Conservation (phyloP, 2,329 filamentous ascomycete species). For the Myriangium duriaei region DNA sequence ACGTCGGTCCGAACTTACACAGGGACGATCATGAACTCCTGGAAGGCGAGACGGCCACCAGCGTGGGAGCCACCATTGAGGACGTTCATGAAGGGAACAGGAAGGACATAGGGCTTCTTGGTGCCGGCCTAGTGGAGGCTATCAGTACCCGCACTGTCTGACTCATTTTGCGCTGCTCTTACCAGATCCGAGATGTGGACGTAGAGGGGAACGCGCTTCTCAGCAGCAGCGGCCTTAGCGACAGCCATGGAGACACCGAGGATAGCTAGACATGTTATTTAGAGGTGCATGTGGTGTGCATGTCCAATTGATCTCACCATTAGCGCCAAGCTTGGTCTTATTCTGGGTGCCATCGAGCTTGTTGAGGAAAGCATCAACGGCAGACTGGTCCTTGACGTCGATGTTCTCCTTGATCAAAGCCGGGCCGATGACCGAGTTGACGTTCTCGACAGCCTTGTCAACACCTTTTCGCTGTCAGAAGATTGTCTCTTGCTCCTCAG, state of each 20-base stretch:
- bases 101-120: constrained; percentile 42
- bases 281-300: background rate
- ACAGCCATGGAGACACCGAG: constrained; percentile 49
- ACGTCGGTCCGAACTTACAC: constrained; percentile 24
- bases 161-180: background rate
- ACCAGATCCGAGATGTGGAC: constrained; percentile 42
- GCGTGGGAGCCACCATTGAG: constrained; percentile 75
- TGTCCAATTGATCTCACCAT: constrained; percentile 18
- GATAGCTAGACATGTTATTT: constrained; percentile 30
- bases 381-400: constrained; percentile 42
- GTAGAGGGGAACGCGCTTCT: constrained; percentile 44
- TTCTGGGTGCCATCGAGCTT: constrained; percentile 45
- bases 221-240: constrained; percentile 44
- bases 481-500: background rate
- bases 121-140: constrained; percentile 30
- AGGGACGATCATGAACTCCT: constrained; percentile 45
- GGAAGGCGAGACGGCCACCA: constrained; percentile 67
- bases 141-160: background rate
- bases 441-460: constrained; percentile 42
- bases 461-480: constrained; percentile 28
- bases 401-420: constrained; percentile 41
- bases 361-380: constrained; percentile 42
- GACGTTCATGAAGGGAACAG: constrained; percentile 47
- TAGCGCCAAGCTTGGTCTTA: constrained; percentile 48
- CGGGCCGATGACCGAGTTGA: constrained; percentile 43